Percentiles rank a stretch among this genome's conserved stretches.
phyloP scores from a whole-genome alignment of 2,329 filamentous ascomycete genomes.

The Pseudogymnoascus verrucosus region DNA sequence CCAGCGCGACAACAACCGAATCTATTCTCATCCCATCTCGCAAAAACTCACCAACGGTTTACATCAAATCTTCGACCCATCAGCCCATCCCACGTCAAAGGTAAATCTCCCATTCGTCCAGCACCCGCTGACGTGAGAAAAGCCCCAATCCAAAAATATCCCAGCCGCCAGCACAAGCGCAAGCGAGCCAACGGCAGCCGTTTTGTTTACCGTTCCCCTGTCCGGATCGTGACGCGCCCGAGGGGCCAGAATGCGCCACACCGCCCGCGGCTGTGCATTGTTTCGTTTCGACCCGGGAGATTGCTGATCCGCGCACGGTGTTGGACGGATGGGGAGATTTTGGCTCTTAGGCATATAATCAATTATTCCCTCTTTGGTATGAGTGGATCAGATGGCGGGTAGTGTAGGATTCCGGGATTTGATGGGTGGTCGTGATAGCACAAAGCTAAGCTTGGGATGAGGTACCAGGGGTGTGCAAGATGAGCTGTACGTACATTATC shows the following conservation, averaged over 20 bases:
- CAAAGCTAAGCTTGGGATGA: background rate
- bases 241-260: background rate
- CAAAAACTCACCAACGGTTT: background rate
- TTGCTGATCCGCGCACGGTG: background rate
- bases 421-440: background rate
- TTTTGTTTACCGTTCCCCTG: background rate
- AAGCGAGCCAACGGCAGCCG: background rate
- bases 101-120: background rate
- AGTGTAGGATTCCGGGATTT: background rate
- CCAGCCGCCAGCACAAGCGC: background rate
- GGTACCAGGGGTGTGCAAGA: background rate
- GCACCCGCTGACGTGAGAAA: background rate
- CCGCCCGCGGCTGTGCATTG: background rate
- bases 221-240: background rate
- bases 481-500: background rate
- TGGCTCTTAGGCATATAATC: background rate
- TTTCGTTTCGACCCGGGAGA: background rate
- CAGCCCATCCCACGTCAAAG: background rate
- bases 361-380: background rate
- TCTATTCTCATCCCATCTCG: slow-evolving; percentile 3
- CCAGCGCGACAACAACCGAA: background rate
- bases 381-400: background rate
- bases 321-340: background rate
- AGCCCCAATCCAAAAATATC: background rate
- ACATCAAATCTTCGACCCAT: background rate